Percentiles rank a stretch among this genome's conserved stretches.
phyloP scores from a whole-genome alignment of 768 basidiomycete species.

The Suillus bovinus region DNA sequence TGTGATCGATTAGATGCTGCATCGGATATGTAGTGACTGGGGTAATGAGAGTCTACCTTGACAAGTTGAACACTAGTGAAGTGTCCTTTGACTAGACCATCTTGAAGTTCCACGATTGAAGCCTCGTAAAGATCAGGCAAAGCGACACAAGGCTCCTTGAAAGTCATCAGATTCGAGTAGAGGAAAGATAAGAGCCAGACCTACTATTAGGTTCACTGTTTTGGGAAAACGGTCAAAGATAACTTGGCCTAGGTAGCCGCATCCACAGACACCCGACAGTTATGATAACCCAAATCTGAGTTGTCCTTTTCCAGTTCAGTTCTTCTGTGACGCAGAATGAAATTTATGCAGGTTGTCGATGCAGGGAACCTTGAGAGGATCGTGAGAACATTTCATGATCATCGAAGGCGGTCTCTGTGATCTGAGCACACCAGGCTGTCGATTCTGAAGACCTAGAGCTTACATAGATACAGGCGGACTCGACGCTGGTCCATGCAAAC shows the following conservation, averaged over 20 bases:
- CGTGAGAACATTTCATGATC: too few relatives aligned
- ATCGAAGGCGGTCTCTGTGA: too few relatives aligned
- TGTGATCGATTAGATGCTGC: constrained; percentile 19
- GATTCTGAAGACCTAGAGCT: too few relatives aligned
- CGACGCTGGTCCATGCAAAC: too few relatives aligned
- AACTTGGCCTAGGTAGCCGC: background rate
- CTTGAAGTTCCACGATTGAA: background rate
- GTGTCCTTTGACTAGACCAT: background rate
- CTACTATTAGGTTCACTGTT: background rate
- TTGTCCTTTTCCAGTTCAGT: too few relatives aligned
- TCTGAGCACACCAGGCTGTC: too few relatives aligned
- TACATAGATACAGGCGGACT: too few relatives aligned
- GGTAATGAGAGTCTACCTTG: constrained; percentile 10
- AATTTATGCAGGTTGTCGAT: too few relatives aligned
- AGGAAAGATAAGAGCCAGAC: background rate
- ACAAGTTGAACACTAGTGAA: constrained; percentile 1
- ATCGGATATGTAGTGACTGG: background rate
- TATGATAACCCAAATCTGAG: too few relatives aligned
- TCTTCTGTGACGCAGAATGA: too few relatives aligned
- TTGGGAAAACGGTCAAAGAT: background rate
- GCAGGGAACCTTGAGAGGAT: too few relatives aligned
- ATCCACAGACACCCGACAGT: too few relatives aligned
- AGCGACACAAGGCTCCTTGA: background rate
- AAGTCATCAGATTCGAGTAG: background rate
- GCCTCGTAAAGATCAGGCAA: background rate